Evolutionary conservation across 2,329 filamentous ascomycete genomes (phyloP), one percentile per base, ranked within the genome.

Genomic region (Penicillium sp.): DNA sequence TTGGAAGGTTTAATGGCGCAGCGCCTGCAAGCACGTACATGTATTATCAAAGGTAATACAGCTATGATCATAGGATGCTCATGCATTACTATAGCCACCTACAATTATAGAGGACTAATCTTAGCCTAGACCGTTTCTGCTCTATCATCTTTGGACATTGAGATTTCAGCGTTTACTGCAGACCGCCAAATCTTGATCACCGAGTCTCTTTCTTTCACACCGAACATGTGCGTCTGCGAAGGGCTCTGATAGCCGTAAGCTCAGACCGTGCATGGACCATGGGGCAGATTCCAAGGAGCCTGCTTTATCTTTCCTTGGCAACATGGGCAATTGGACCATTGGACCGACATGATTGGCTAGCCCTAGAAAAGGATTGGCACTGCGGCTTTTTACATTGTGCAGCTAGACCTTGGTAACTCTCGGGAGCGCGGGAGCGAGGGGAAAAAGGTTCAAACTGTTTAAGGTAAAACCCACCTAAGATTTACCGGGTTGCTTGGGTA

Each of bases 281-380:
- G 54, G 54, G 6, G 39, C 46, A 29, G 43, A 47, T 49, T 27
- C 14, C 27, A 50, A 51, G 35, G 46, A 55, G 33, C 42, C 49
- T 47, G 48, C 43, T 56, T 56, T 47, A 56, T 56, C 49, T 37
- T 31, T 37, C 24, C 54, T 56, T 56, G 54, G 54, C 48, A 14
- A 31, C n/a, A 46, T 39, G 19, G 5, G 49, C 54, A 39, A 54
- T 42, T 31, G 33, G 21, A 14, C 5, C 33, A 10, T 29, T 43
- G 11, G 26, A 13, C n/a, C 33, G 14, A 16, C 29, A 24, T 45
- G 21, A 47, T 53, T 53, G 50, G 42, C 31, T 22, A 39, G 26
- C 50, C 26, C 8, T 19, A 16, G 42, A 8, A n/a, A n/a, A 39
- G 22, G 16, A 42, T 43, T 21, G 35, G 44, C 35, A 31, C 22